Percentiles rank a stretch among this genome's conserved stretches.
phyloP scores from a whole-genome alignment of 2,329 filamentous ascomycete genomes.

The Pseudogymnoascus sp. region DNA sequence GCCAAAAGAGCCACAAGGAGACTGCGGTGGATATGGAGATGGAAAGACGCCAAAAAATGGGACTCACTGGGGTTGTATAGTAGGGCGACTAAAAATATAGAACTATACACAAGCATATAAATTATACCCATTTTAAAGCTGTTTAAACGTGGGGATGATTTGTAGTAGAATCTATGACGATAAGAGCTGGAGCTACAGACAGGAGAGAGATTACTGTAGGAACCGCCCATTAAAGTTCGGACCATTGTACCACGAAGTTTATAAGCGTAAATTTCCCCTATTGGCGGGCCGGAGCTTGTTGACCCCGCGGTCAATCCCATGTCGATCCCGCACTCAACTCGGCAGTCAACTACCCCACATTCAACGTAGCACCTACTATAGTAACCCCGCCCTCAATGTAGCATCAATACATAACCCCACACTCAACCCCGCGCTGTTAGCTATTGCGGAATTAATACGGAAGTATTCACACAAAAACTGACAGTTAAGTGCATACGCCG shows the following conservation, averaged over 20 bases:
- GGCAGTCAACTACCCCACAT: background rate
- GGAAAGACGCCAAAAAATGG: background rate
- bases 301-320: background rate
- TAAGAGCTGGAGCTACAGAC: background rate
- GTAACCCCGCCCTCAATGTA: background rate
- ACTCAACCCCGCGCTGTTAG: background rate
- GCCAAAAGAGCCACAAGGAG: background rate
- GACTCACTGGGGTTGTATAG: background rate
- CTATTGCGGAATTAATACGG: background rate
- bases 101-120: background rate
- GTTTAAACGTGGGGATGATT: background rate
- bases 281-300: background rate
- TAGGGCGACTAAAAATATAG: background rate
- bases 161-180: background rate
- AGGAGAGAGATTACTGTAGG: background rate
- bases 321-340: background rate
- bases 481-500: background rate
- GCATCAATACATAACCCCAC: background rate
- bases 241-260: conserved; percentile 1
- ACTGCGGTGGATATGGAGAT: background rate
- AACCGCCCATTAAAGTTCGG: background rate
- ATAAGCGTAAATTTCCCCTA: background rate
- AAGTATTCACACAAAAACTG: background rate
- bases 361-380: background rate
- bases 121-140: background rate